Evolutionary conservation across 352 stramenopile species (phyloP).

Genomic region (Phytophthora idaei): DNA sequence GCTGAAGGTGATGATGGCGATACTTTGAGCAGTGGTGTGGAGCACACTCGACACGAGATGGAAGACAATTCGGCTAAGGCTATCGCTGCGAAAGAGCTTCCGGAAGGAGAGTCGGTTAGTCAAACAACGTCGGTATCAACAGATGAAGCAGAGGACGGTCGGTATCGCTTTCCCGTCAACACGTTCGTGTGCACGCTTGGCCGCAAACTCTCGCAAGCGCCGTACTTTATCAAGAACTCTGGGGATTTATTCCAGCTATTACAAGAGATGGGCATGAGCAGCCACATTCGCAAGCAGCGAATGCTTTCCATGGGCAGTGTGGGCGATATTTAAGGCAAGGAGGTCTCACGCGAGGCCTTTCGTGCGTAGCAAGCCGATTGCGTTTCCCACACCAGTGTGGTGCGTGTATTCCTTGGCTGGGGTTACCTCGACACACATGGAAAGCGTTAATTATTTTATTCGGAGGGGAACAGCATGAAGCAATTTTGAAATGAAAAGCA

Average conservation of each 20-base stretch:
- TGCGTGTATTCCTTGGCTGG: constrained; percentile 76
- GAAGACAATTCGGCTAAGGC: constrained; percentile 17
- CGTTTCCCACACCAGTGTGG: constrained; percentile 72
- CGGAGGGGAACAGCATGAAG: constrained; percentile 11
- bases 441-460: constrained; percentile 42
- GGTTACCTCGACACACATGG: constrained; percentile 4
- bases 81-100: constrained; percentile 21
- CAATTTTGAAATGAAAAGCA: constrained; percentile 40
- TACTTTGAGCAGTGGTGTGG: neutral
- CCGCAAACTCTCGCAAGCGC: constrained; percentile 81
- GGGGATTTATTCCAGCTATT: constrained; percentile 83
- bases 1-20: constrained; percentile 5
- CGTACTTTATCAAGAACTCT: constrained; percentile 90
- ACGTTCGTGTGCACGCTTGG: constrained; percentile 87
- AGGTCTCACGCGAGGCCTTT: constrained; percentile 58
- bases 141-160: constrained; percentile 52
- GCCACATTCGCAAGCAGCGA: constrained; percentile 75
- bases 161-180: constrained; percentile 81
- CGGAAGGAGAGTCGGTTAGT: constrained; percentile 21
- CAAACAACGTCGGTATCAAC: constrained; percentile 38
- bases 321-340: constrained; percentile 23
- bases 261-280: constrained; percentile 87
- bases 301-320: constrained; percentile 60
- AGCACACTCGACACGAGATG: constrained; percentile 16
- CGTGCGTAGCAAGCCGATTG: constrained; percentile 72